A percentile compares a stretch with the other conserved stretches of the same genome.
Evolutionary conservation across 2,329 filamentous ascomycete genomes (phyloP).

Genomic region (Trichoderma aggressivum): DNA sequence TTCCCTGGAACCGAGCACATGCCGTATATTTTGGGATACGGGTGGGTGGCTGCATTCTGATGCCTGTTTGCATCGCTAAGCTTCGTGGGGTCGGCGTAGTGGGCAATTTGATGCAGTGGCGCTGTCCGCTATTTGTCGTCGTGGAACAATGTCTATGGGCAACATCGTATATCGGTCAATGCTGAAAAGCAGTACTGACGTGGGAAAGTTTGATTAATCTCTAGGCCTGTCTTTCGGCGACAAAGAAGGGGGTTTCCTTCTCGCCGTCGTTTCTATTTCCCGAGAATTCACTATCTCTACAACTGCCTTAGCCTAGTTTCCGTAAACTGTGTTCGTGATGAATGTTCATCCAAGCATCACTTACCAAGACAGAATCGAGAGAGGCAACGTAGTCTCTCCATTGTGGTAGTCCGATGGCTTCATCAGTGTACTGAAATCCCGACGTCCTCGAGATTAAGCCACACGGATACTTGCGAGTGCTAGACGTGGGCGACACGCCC

Average conservation of each 20-base stretch:
- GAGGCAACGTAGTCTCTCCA: background rate
- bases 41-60: background rate
- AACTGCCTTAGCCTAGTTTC: background rate
- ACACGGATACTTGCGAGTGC: background rate
- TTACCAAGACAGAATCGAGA: background rate
- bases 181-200: background rate
- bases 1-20: background rate
- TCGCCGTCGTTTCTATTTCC: background rate
- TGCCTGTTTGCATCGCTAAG: background rate
- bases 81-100: background rate
- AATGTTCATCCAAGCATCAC: background rate
- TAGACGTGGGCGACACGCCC: background rate
- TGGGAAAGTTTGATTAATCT: background rate
- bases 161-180: background rate
- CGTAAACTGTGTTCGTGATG: background rate
- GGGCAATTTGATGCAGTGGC: background rate
- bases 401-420: background rate
- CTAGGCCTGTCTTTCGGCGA: background rate
- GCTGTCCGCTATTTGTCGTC: background rate
- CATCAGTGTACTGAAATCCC: background rate
- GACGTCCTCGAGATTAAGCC: background rate
- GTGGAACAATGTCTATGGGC: background rate
- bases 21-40: background rate
- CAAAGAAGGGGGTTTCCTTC: background rate
- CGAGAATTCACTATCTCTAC: background rate